A percentile compares a stretch with the other conserved stretches of the same genome.
Conservation (phyloP, 306 rosid genomes). For the Quercus ilex region DNA sequence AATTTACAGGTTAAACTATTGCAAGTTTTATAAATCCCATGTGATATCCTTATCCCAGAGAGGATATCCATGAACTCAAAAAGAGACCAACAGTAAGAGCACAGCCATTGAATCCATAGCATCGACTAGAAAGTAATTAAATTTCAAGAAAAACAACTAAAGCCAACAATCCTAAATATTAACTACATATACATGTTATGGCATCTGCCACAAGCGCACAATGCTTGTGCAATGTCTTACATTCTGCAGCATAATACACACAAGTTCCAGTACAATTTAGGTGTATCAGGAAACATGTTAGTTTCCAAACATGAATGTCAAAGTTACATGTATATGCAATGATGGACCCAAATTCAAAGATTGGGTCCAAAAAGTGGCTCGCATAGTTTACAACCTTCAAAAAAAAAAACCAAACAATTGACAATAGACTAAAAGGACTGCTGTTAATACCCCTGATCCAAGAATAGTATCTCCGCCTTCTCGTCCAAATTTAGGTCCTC, state of each 20-base stretch:
- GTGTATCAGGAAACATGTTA: background rate
- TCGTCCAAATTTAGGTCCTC: constrained; percentile 73
- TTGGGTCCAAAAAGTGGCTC: background rate
- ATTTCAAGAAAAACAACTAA: background rate
- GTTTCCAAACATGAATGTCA: background rate
- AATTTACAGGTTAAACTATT: background rate
- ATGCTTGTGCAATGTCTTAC: background rate
- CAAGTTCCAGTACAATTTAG: background rate
- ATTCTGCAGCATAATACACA: background rate
- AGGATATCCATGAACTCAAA: background rate
- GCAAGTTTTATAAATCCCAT: background rate
- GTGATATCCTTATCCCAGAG: background rate
- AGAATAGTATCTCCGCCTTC: constrained; percentile 79
- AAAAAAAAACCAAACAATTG: constrained; percentile 2
- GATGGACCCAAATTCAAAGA: background rate
- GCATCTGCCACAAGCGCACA: too few relatives aligned
- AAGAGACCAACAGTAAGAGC: background rate
- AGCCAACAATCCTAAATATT: background rate
- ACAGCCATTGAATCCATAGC: background rate
- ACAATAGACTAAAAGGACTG: constrained; percentile 9
- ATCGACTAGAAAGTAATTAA: background rate
- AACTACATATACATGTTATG: background rate
- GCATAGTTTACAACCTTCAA: constrained; percentile 13
- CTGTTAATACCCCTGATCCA: constrained; percentile 68
- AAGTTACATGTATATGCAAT: background rate